Conservation (phyloP, 495 filamentous ascomycete genomes). For the Trichoderma gamsii region DNA sequence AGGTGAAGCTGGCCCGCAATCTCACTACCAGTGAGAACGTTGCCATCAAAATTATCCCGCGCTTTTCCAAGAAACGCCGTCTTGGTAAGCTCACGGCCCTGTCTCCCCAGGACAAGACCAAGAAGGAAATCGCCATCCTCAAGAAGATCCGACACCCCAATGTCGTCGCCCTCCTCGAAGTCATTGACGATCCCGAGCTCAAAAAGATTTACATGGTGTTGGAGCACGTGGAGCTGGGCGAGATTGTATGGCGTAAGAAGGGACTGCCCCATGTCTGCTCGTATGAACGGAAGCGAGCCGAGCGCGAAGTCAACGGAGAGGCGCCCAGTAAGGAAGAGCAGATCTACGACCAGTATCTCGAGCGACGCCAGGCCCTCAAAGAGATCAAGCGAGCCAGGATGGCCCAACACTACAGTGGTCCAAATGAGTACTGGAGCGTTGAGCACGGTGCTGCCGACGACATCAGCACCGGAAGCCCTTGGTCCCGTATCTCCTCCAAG, state of each 20-base stretch:
- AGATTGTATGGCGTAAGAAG: constrained; percentile 87
- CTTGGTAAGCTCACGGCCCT: constrained; percentile 62
- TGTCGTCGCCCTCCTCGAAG: constrained; percentile 88
- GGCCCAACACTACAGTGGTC: constrained; percentile 29
- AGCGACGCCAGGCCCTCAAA: constrained; percentile 50
- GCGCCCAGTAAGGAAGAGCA: constrained; percentile 58
- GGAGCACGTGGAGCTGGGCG: constrained; percentile 87
- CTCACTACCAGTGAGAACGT: constrained; percentile 71
- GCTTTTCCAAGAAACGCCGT: constrained; percentile 86
- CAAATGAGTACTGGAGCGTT: constrained; percentile 67
- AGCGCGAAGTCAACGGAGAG: constrained; percentile 61
- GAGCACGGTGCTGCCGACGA: constrained; percentile 70
- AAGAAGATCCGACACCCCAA: constrained; percentile 97
- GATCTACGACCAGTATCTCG: constrained; percentile 50
- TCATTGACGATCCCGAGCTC: constrained; percentile 91
- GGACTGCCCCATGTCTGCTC: constrained; percentile 71
- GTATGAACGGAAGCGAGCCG: constrained; percentile 72
- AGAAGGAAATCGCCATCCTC: constrained; percentile 92
- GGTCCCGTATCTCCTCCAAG: constrained; percentile 29
- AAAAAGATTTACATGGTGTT: constrained; percentile 98
- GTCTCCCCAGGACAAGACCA: constrained; percentile 83
- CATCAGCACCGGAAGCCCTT: constrained; percentile 29
- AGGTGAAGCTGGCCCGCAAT: constrained; percentile 89
- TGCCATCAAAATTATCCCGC: constrained; percentile 96
- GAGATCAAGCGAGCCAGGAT: constrained; percentile 48